Conservation (phyloP, 495 filamentous ascomycete species). For the Penicillium crystallinum region DNA sequence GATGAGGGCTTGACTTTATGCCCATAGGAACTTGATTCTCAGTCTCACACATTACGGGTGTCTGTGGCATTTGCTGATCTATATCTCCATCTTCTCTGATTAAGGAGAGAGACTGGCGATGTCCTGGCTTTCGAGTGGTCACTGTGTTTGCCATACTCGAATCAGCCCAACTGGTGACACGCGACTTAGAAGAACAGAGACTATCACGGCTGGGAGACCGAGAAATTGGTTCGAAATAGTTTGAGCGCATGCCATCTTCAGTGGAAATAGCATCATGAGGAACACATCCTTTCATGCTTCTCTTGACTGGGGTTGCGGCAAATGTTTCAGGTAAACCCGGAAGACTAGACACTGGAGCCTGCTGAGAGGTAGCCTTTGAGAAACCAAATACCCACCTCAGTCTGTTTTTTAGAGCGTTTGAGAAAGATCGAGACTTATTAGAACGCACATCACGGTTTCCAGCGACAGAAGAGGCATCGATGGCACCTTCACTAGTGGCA, state of each 20-base stretch:
- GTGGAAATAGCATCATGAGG: neutral
- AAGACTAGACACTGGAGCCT: neutral
- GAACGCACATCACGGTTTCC: conserved; percentile 27
- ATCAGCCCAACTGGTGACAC: conserved; percentile 73
- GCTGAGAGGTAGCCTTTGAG: conserved; percentile 36
- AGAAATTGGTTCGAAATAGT: conserved; percentile 6
- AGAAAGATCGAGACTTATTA: conserved; percentile 56
- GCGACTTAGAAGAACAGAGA: conserved; percentile 53
- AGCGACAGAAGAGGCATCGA: conserved; percentile 24
- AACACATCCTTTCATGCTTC: neutral
- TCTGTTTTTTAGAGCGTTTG: conserved; percentile 55
- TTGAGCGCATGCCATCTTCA: neutral
- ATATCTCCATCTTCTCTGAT: conserved; percentile 58
- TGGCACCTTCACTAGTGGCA: conserved; percentile 36
- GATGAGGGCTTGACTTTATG: conserved; percentile 10
- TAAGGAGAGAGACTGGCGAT: conserved; percentile 56
- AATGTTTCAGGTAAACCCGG: neutral
- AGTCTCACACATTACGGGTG: conserved; percentile 3
- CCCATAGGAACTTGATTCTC: conserved; percentile 10
- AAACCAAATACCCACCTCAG: conserved; percentile 54
- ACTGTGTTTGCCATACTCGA: conserved; percentile 53
- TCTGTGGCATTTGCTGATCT: conserved; percentile 31
- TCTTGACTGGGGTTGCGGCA: neutral
- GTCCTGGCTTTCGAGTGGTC: conserved; percentile 30
- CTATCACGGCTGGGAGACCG: conserved; percentile 41